Percentiles rank a stretch among this genome's conserved stretches.
phyloP scores from a whole-genome alignment of 225 moss, liverwort and hornwort genomes.

The Bryum argenteum region DNA sequence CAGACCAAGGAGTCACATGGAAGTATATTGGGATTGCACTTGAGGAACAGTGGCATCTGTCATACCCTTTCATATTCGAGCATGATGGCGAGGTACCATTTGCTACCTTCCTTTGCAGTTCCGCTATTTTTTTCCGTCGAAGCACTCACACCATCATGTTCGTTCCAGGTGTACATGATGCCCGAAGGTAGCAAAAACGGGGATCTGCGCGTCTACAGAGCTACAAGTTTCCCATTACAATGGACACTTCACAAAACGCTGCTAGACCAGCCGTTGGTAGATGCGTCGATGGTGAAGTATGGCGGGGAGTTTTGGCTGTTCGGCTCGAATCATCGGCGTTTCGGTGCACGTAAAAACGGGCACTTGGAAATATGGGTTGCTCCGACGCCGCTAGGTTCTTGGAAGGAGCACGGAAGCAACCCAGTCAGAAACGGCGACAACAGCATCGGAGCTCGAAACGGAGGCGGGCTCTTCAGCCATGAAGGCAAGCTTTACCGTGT shows the following conservation, averaged over 20 bases:
- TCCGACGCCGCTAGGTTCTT: slow-evolving; percentile 65
- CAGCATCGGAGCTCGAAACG: slow-evolving; percentile 76
- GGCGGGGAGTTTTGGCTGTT: slow-evolving; percentile 73
- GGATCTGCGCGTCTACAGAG: slow-evolving; percentile 75
- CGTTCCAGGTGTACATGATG: slow-evolving; percentile 89
- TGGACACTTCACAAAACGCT: slow-evolving; percentile 74
- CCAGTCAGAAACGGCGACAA: slow-evolving; percentile 67
- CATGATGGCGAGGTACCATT: slow-evolving; percentile 66
- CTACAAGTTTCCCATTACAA: slow-evolving; percentile 62
- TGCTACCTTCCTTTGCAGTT: neutral
- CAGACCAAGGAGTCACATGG: slow-evolving; percentile 78
- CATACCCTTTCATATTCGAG: slow-evolving; percentile 85
- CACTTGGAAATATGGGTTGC: slow-evolving; percentile 92
- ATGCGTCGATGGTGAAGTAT: slow-evolving; percentile 76
- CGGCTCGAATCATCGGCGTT: slow-evolving; percentile 63
- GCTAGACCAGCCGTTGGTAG: slow-evolving; percentile 81
- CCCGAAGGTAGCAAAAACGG: slow-evolving; percentile 81
- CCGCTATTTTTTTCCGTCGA: no score
- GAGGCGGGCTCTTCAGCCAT: slow-evolving; percentile 70
- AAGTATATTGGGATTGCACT: slow-evolving; percentile 70
- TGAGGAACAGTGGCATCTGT: slow-evolving; percentile 93
- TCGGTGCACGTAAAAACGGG: slow-evolving; percentile 75
- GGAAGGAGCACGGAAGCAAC: slow-evolving; percentile 74
- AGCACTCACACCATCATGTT: neutral
- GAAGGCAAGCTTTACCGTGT: slow-evolving; percentile 76